A percentile compares a stretch with the other conserved stretches of the same genome.
phyloP scores from a whole-genome alignment of 202 grass and related monocot species.

The Bolboschoenoplectus hybrid region DNA sequence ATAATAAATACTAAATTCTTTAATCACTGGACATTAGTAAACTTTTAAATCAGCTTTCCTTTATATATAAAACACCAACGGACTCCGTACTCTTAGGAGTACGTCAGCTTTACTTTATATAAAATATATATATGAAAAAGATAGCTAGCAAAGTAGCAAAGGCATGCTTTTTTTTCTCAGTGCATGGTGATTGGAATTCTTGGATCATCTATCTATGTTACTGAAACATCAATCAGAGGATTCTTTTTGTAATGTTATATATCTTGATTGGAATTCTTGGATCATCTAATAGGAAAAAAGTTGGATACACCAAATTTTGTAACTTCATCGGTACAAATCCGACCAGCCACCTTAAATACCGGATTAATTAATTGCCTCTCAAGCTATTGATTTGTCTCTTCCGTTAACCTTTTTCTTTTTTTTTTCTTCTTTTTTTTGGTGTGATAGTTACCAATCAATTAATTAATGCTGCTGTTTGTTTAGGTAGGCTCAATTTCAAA shows the following conservation, averaged over 20 bases:
- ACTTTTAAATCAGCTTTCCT: too few relatives aligned
- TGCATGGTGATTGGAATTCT: background rate
- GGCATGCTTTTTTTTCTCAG: background rate
- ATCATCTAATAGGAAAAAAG: background rate
- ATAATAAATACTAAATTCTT: too few relatives aligned
- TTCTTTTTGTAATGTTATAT: slow-evolving; percentile 8
- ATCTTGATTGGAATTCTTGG: background rate
- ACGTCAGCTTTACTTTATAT: too few relatives aligned
- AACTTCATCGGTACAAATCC: slow-evolving; percentile 20
- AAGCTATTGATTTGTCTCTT: slow-evolving; percentile 18
- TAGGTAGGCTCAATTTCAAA: too few relatives aligned
- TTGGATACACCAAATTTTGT: slow-evolving; percentile 30
- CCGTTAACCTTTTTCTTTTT: background rate
- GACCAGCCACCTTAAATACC: slow-evolving; percentile 36
- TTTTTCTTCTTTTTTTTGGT: too few relatives aligned
- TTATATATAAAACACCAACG: too few relatives aligned
- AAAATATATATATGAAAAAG: background rate
- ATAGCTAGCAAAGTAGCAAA: background rate
- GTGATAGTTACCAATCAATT: too few relatives aligned
- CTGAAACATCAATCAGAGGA: background rate
- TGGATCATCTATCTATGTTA: slow-evolving; percentile 1
- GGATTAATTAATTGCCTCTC: background rate
- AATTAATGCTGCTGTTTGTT: too few relatives aligned
- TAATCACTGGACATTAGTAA: too few relatives aligned
- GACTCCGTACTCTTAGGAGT: too few relatives aligned